Evolutionary conservation across 1,284 basidiomycete genomes (phyloP).

Genomic region (Psilocybe mexicana): DNA sequence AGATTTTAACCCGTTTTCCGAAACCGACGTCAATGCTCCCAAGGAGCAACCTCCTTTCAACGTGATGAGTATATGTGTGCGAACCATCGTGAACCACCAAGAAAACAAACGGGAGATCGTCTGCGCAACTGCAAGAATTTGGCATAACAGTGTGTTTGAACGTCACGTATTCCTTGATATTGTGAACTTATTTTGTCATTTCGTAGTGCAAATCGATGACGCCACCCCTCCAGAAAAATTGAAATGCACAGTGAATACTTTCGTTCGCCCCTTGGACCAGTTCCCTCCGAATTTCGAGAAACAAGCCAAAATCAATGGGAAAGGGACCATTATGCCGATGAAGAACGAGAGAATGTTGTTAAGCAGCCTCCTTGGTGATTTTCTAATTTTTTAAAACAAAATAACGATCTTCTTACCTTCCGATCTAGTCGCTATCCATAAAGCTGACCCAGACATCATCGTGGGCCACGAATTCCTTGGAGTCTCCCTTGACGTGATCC

Average conservation of each 20-base stretch:
- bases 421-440: slow-evolving; percentile 71
- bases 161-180: not conserved
- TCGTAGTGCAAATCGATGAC: slow-evolving; percentile 82
- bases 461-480: slow-evolving; percentile 95
- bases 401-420: slow-evolving; percentile 7
- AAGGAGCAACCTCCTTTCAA: slow-evolving; percentile 89
- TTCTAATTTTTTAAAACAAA: not conserved
- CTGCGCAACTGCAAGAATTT: slow-evolving; percentile 81
- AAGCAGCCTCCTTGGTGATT: slow-evolving; percentile 75
- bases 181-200: not conserved
- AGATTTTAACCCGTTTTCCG: slow-evolving; percentile 81
- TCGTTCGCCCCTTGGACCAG: slow-evolving; percentile 89
- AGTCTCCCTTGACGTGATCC: slow-evolving; percentile 88
- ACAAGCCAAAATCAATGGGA: slow-evolving; percentile 60
- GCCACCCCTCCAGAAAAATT: slow-evolving; percentile 86
- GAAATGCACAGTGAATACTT: slow-evolving; percentile 83
- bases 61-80: slow-evolving; percentile 84
- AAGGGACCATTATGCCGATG: slow-evolving; percentile 76
- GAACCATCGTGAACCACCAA: slow-evolving; percentile 94
- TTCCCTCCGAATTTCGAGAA: slow-evolving; percentile 89
- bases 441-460: slow-evolving; percentile 92
- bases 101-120: slow-evolving; percentile 95
- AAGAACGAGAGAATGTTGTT: slow-evolving; percentile 87
- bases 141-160: slow-evolving; percentile 76
- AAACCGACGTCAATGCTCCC: slow-evolving; percentile 72